These are phyloP conservation scores for Ogataea haglerorum DNA, from an alignment of 805 yeast species.

Conservation along the genomic window DNA sequence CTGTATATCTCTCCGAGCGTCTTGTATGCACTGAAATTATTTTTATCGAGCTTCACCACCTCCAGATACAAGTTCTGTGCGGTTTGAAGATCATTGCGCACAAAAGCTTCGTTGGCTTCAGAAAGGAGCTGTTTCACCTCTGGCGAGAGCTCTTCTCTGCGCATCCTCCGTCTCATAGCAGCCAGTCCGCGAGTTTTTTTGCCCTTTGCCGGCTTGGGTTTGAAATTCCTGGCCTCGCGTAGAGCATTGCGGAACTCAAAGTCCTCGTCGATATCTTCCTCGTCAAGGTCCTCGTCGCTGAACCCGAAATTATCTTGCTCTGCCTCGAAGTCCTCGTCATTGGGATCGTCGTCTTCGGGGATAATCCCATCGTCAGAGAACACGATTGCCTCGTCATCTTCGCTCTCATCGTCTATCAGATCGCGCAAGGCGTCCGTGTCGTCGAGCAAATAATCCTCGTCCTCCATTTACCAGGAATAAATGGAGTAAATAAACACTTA, in stretches of 20 bases:
- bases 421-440: constrained; percentile 28
- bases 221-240: constrained; percentile 65
- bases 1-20: constrained; percentile 83
- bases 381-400: constrained; percentile 19
- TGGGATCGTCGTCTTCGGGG: constrained; percentile 30
- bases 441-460: constrained; percentile 24
- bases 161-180: constrained; percentile 37
- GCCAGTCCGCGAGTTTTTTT: constrained; percentile 35
- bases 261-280: constrained; percentile 40
- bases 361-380: constrained; percentile 9
- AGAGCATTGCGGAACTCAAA: constrained; percentile 58
- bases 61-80: constrained; percentile 61
- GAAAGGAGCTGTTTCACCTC: constrained; percentile 67
- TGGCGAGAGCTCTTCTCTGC: constrained; percentile 55
- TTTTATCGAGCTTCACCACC: constrained; percentile 74
- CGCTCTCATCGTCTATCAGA: constrained; percentile 21
- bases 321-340: constrained; percentile 19
- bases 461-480: constrained; percentile 11
- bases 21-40: constrained; percentile 79
- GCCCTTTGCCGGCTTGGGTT: constrained; percentile 40
- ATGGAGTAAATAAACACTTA: not conserved
- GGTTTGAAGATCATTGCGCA: constrained; percentile 51
- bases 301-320: constrained; percentile 28
- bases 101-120: constrained; percentile 79
- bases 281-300: constrained; percentile 32